Evolutionary conservation across 306 rosid species (phyloP), one percentile per base, ranked within the genome.

Genomic region (Corylus avellana): DNA sequence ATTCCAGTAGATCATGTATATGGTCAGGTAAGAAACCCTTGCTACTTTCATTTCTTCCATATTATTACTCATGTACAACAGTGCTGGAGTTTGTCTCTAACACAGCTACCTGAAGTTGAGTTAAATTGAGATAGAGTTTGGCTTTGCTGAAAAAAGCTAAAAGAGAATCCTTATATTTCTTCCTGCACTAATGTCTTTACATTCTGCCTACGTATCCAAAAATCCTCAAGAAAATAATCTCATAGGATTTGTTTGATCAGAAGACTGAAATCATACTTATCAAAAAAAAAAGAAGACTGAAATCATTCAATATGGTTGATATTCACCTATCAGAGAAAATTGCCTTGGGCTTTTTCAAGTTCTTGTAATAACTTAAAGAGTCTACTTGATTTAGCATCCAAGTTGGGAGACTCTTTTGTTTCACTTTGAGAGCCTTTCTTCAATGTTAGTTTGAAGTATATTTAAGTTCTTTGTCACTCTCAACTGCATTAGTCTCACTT

Each of bases 1-100:
- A 95, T 95, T 79, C 96, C 98, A 42, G 99, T 95, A 82, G 99
- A 95, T 89, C 99, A 95, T 77, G 99, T 95, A 35, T 90, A 93
- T 80, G 97, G 99, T 70, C 97, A 95, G 99, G 99, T 93, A 89
- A 81, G 6, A 74, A 8, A 63, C 12, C 54, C 62, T 49, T 13
- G 12, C 46, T 70, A 37, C 39, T 61, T 83, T 1, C 18, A 46
- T 55, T 22, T 50, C 29, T 35, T 27, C 54, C 73, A 13, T 80
- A 27, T 83, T 66, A 18, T 4, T 49, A 18, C 62, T 62, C 7
- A 50, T 12, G 1, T 44, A 77, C 25, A 13, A 42, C 35, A 48
- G 32, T 63, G 75, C 50, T 63, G 35, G 54, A 75, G 27, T 59
- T 72, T 59, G 42, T 58, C 47, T 54, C 12, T 70, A 7, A 13